phyloP scores from a whole-genome alignment of 2,329 filamentous ascomycete species.

The Aspergillus ochraceus region DNA sequence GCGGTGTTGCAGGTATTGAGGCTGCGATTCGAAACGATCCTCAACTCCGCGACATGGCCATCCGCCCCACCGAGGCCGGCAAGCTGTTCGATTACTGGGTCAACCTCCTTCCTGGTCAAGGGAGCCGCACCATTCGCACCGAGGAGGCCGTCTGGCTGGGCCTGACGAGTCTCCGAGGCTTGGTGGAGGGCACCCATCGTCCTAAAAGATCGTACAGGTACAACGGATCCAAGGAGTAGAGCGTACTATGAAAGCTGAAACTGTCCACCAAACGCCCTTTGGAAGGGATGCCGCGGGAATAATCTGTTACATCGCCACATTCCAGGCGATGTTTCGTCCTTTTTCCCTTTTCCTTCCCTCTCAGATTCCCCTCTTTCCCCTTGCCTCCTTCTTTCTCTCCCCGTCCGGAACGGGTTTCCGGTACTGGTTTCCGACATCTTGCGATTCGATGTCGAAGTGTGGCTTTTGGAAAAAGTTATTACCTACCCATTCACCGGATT shows the following conservation, averaged over 20 bases:
- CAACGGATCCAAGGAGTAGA: not conserved
- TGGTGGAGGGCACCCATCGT: constrained; percentile 42
- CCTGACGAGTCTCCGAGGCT: constrained; percentile 64
- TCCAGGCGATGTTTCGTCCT: constrained; percentile 4
- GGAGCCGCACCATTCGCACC: constrained; percentile 77
- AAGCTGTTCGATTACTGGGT: constrained; percentile 83
- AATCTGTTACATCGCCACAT: not conserved
- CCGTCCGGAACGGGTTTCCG: not conserved
- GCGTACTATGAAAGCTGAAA: not conserved
- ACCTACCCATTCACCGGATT: not conserved
- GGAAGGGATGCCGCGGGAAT: not conserved
- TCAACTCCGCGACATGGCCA: constrained; percentile 60
- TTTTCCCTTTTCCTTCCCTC: not conserved
- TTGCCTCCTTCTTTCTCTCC: not conserved
- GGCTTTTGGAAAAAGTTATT: not conserved
- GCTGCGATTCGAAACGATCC: constrained; percentile 66
- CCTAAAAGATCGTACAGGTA: constrained; percentile 2
- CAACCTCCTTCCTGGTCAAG: constrained; percentile 76
- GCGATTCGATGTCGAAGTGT: not conserved
- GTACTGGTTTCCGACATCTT: not conserved
- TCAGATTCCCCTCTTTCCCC: not conserved
- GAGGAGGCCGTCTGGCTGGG: constrained; percentile 82
- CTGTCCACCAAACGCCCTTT: not conserved
- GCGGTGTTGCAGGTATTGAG: constrained; percentile 77
- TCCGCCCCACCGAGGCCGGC: constrained; percentile 63